Evolutionary conservation across 257 asterid species (phyloP), one percentile per base, ranked within the genome.

Genomic region (Verbascum thapsus): DNA sequence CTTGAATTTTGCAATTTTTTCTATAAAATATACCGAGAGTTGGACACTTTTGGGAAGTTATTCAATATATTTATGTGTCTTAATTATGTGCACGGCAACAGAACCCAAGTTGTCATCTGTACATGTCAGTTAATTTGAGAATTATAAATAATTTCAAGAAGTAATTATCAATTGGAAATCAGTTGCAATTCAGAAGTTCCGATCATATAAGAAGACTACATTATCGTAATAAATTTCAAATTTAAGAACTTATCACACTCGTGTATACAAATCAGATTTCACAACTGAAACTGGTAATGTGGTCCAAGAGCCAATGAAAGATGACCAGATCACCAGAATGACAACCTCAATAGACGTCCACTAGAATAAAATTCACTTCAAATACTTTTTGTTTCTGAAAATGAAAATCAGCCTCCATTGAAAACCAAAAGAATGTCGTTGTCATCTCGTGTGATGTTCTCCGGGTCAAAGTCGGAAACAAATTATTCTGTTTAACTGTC

Each of bases 121-220:
- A n/a, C n/a, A n/a, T n/a, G n/a, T n/a, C n/a, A n/a, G n/a, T n/a
- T n/a, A n/a, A n/a, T n/a, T n/a, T n/a, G n/a, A n/a, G 32, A 45
- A 12, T 53, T 35, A 8, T 41, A 26, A 10, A n/a, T 23, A 1
- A 26, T 53, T 35, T 30, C 20, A 1, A 26, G 42, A 53, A 53
- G 32, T 53, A 41, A 53, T 13, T 53, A 30, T 26, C 22, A 53
- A 53, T 32, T 26, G 37, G 60, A 11, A 53, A 53, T 53, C 10
- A 5, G 22, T 30, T 26, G 42, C 12, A 32, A 53, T 19, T 22
- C 8, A 15, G 26, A n/a, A 41, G 5, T 3, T 32, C 42, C 11
- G 60, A 53, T 32, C 22, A 20, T 13, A 52, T 22, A 26, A 43
- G 4, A 52, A 52, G 40, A 22, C 19, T 30, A 26, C 8, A 23